phyloP scores from a whole-genome alignment of 2,329 filamentous ascomycete species.

The Epichloe amarillans region DNA sequence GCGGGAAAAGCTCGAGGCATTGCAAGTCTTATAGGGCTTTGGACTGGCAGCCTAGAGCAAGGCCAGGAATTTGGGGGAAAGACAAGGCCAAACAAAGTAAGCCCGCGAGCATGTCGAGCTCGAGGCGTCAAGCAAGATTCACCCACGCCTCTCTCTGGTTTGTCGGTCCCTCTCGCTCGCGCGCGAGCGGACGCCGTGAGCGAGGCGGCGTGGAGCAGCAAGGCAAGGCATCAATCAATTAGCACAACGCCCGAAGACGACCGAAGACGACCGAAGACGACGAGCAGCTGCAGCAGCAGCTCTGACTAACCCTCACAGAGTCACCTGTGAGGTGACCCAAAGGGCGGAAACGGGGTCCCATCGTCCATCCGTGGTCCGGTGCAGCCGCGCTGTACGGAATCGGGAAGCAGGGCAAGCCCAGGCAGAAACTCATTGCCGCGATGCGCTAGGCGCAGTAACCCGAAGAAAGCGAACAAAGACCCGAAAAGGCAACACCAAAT shows the following conservation, averaged over 20 bases:
- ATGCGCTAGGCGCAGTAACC: neutral
- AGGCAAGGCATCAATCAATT: neutral
- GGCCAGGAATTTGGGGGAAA: neutral
- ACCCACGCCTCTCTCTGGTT: neutral
- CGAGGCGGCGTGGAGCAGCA: neutral
- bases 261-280: neutral
- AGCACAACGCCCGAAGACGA: neutral
- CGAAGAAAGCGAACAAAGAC: neutral
- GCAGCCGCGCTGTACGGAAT: slow-evolving; percentile 9
- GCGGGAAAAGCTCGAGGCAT: slow-evolving; percentile 27
- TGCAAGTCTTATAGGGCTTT: slow-evolving; percentile 39
- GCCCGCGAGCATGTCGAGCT: neutral
- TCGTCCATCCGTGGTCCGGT: slow-evolving; percentile 10
- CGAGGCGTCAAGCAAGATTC: neutral
- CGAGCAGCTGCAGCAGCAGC: slow-evolving; percentile 8
- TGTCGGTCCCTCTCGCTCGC: neutral
- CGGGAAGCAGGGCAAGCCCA: slow-evolving; percentile 10
- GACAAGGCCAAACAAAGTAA: neutral
- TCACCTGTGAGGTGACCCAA: slow-evolving; percentile 11
- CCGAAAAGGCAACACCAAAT: neutral
- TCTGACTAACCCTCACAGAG: slow-evolving; percentile 20
- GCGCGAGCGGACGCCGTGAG: neutral
- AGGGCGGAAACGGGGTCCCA: slow-evolving; percentile 7
- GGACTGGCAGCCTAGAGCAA: slow-evolving; percentile 5
- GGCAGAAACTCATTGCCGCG: neutral